Evolutionary conservation across 768 basidiomycete genomes (phyloP).

Genomic region (Steccherinum ochraceum): DNA sequence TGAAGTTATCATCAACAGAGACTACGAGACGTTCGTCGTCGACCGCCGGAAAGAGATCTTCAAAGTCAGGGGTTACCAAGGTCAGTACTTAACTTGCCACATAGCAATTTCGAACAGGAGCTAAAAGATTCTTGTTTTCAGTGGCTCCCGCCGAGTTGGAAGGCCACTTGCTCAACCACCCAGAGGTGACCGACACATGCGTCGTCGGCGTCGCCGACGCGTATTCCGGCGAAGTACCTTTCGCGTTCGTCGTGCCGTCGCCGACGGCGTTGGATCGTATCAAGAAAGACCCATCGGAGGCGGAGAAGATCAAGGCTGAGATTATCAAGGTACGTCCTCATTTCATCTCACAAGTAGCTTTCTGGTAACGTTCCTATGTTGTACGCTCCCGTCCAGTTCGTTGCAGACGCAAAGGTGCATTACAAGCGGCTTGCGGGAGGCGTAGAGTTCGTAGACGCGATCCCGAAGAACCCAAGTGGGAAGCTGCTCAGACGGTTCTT

Average conservation of each 20-base stretch:
- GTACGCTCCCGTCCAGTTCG: background rate
- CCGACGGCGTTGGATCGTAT: constrained; percentile 30
- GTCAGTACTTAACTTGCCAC: constrained; percentile 31
- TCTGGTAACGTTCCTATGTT: background rate
- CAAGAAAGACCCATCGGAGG: constrained; percentile 26
- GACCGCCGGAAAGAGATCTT: constrained; percentile 77
- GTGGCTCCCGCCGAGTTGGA: constrained; percentile 32
- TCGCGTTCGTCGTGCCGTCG: constrained; percentile 60
- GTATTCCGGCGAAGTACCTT: constrained; percentile 68
- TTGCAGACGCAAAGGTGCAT: constrained; percentile 25
- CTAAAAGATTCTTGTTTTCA: background rate
- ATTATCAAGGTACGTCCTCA: constrained; percentile 49
- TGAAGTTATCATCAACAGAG: constrained; percentile 57
- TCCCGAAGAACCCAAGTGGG: constrained; percentile 29
- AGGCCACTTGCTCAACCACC: constrained; percentile 29
- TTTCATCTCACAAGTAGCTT: background rate
- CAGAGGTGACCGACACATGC: constrained; percentile 37
- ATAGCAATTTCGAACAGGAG: constrained; percentile 29
- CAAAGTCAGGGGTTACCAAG: constrained; percentile 49
- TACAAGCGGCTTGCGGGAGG: constrained; percentile 33
- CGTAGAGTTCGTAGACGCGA: constrained; percentile 32
- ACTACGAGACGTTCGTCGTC: constrained; percentile 60
- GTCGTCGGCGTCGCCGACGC: constrained; percentile 62
- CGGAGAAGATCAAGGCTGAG: constrained; percentile 32
- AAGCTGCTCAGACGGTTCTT: constrained; percentile 25